These are phyloP conservation scores for Vicia sativa DNA, from an alignment of 306 rosid genomes.

Conservation along the genomic window DNA sequence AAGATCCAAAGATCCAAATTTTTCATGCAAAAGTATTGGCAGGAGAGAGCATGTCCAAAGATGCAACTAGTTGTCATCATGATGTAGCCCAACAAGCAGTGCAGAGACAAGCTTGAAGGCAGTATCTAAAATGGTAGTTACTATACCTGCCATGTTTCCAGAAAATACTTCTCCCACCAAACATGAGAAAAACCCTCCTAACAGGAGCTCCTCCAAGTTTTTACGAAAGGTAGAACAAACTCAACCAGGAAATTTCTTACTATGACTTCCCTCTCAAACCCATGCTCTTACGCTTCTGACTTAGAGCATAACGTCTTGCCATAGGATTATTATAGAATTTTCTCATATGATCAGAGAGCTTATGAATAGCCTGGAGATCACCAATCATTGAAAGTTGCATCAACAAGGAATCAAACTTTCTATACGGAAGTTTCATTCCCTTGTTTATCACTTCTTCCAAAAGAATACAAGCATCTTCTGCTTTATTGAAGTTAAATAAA, in stretches of 20 bases:
- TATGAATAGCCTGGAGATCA: conserved; percentile 74
- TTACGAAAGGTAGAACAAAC: conserved; percentile 25
- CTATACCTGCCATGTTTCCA: conserved; percentile 15
- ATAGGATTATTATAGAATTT: conserved; percentile 81
- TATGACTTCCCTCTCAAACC: conserved; percentile 66
- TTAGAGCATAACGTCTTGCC: conserved; percentile 77
- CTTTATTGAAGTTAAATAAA: conserved; percentile 64
- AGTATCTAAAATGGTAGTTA: conserved; percentile 10
- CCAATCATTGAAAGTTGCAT: conserved; percentile 74
- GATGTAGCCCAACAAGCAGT: conserved; percentile 24
- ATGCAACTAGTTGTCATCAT: conserved; percentile 19
- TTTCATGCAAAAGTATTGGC: conserved; percentile 6
- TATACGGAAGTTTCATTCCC: conserved; percentile 74
- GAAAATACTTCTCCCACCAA: conserved; percentile 21
- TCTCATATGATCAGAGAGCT: conserved; percentile 85
- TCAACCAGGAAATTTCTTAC: conserved; percentile 15
- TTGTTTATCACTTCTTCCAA: conserved; percentile 73
- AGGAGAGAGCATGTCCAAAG: conserved; percentile 7
- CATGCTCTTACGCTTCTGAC: conserved; percentile 72
- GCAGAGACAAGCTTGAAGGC: conserved; percentile 10
- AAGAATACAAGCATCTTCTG: conserved; percentile 68
- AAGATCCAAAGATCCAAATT: conserved; percentile 1
- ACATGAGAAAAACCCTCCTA: conserved; percentile 27
- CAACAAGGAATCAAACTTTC: conserved; percentile 67
- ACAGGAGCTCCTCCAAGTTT: conserved; percentile 21